Conservation (phyloP, 768 basidiomycete species). For the Hysterangium stoloniferum region DNA sequence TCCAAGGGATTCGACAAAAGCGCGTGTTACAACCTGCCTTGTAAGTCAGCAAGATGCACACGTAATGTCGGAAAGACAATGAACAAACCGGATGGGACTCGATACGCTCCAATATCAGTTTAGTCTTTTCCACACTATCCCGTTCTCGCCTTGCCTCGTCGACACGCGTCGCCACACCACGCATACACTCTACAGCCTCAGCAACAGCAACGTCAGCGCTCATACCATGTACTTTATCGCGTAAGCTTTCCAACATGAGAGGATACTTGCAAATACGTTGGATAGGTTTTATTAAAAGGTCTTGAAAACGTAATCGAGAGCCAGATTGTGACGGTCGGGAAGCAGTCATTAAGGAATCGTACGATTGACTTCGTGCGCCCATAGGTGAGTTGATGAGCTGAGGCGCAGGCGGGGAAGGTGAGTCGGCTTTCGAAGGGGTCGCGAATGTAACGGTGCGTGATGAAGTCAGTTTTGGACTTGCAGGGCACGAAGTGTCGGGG, state of each 20-base stretch:
- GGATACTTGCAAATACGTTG: conserved; percentile 96
- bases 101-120: conserved; percentile 63
- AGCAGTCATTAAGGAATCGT: not conserved
- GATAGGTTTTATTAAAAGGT: conserved; percentile 96
- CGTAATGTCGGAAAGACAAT: not conserved
- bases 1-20: conserved; percentile 70
- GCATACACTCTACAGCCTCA: conserved; percentile 60
- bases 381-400: conserved; percentile 4
- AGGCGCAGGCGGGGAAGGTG: not conserved
- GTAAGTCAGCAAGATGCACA: not conserved
- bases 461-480: too few relatives aligned
- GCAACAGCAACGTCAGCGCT: conserved; percentile 16
- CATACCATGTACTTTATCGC: not conserved
- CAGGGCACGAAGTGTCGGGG: not conserved
- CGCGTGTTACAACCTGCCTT: conserved; percentile 7
- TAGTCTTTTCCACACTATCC: conserved; percentile 57
- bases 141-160: conserved; percentile 71
- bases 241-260: conserved; percentile 54
- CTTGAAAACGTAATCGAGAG: conserved; percentile 55
- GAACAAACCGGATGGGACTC: conserved; percentile 7
- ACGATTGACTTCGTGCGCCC: conserved; percentile 14
- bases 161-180: conserved; percentile 65
- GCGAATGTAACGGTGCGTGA: not conserved
- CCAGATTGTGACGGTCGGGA: not conserved
- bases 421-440: not conserved